phyloP scores from a whole-genome alignment of 2,329 filamentous ascomycete species.

The Xylariaceae sp. region DNA sequence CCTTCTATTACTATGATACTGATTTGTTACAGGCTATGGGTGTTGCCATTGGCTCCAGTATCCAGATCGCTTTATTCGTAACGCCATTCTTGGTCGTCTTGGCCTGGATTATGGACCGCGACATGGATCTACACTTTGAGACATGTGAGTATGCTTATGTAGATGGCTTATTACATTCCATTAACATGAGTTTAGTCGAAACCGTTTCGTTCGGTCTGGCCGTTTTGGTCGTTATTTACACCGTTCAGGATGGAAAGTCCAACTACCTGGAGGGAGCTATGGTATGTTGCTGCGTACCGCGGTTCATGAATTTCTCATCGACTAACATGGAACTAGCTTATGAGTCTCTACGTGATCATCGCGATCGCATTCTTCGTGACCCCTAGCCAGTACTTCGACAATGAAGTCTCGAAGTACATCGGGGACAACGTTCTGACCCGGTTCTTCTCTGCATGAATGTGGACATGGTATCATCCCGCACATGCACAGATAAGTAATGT shows the following conservation, averaged over 20 bases:
- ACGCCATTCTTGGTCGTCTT: conserved; percentile 75
- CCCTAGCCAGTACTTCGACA: conserved; percentile 45
- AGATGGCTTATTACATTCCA: too few species aligned
- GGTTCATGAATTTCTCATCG: not conserved
- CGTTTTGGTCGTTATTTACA: conserved; percentile 69
- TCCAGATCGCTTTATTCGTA: conserved; percentile 77
- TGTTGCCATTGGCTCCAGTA: conserved; percentile 74
- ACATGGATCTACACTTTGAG: conserved; percentile 77
- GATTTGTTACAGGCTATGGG: conserved; percentile 55
- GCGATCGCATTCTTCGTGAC: conserved; percentile 56
- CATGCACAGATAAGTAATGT: not conserved
- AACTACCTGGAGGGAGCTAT: conserved; percentile 82
- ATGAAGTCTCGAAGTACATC: conserved; percentile 19
- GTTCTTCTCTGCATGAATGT: conserved; percentile 4
- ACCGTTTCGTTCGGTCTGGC: conserved; percentile 73
- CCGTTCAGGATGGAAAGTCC: conserved; percentile 73
- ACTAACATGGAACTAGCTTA: conserved; percentile 32
- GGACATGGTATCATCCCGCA: not conserved
- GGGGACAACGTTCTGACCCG: not conserved
- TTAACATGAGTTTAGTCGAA: conserved; percentile 47
- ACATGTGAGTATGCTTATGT: conserved; percentile 42
- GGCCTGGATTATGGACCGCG: conserved; percentile 66
- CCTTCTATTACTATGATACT: not conserved
- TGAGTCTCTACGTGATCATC: conserved; percentile 54
- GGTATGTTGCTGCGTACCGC: conserved; percentile 36